Percentiles rank a stretch among this genome's conserved stretches.
Evolutionary conservation across 2,329 filamentous ascomycete genomes (phyloP).

Genomic region (Penicillium frequentans): DNA sequence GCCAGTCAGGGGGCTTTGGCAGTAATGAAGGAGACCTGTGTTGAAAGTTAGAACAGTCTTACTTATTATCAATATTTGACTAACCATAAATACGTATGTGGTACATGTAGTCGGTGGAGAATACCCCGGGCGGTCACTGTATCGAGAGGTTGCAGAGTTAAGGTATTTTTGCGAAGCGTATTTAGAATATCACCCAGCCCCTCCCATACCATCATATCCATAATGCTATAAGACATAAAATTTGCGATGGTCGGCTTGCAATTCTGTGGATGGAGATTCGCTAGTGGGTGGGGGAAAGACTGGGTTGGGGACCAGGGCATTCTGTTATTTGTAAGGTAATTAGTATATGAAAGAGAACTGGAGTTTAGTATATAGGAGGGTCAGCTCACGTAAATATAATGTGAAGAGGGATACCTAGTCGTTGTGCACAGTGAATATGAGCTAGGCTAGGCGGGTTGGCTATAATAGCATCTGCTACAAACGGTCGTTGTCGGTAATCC

Average conservation of each 20-base stretch:
- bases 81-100: not conserved
- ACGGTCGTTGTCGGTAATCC: constrained; percentile 57
- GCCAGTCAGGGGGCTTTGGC: constrained; percentile 8
- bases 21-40: constrained; percentile 8
- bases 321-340: constrained; percentile 33
- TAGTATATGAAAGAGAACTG: not conserved
- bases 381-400: constrained; percentile 79
- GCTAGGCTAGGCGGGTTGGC: constrained; percentile 79
- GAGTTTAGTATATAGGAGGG: not conserved
- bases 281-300: constrained; percentile 81
- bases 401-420: constrained; percentile 74
- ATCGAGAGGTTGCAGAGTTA: constrained; percentile 75
- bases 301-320: constrained; percentile 91
- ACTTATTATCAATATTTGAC: not conserved
- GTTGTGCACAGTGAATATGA: constrained; percentile 77
- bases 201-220: constrained; percentile 93
- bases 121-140: constrained; percentile 12
- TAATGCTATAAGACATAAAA: constrained; percentile 77
- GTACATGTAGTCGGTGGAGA: not conserved
- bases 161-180: constrained; percentile 72
- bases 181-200: constrained; percentile 90
- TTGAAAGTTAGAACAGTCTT: not conserved
- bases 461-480: constrained; percentile 83
- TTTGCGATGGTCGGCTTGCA: constrained; percentile 74
- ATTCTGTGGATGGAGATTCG: constrained; percentile 75